Evolutionary conservation across 2,329 filamentous ascomycete genomes (phyloP).

Genomic region (Trematosphaeria pertusa): DNA sequence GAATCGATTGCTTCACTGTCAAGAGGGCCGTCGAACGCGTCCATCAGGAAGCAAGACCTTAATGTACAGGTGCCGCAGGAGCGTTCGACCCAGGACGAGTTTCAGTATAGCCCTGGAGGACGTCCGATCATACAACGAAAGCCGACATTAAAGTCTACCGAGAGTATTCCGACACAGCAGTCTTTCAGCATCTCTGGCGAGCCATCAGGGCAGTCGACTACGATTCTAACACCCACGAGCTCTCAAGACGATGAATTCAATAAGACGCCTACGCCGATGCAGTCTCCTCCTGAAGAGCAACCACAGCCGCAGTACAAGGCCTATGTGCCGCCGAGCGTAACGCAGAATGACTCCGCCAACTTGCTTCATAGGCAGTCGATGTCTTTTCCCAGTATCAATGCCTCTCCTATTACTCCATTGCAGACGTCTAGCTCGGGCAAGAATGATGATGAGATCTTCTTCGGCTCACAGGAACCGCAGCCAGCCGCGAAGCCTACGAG

Average conservation of each 20-base stretch:
- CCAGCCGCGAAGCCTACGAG: slow-evolving; percentile 17
- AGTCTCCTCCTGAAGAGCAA: slow-evolving; percentile 36
- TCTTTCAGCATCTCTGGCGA: slow-evolving; percentile 15
- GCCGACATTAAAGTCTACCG: slow-evolving; percentile 21
- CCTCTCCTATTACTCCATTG: slow-evolving; percentile 14
- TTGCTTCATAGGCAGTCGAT: slow-evolving; percentile 33
- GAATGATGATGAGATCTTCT: slow-evolving; percentile 46
- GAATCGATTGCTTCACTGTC: slow-evolving; percentile 6
- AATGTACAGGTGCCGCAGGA: slow-evolving; percentile 24
- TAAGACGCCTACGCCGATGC: slow-evolving; percentile 39
- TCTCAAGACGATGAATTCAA: slow-evolving; percentile 40
- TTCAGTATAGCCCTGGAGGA: slow-evolving; percentile 61
- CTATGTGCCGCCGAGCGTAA: slow-evolving; percentile 34
- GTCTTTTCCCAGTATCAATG: slow-evolving; percentile 23
- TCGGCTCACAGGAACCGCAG: slow-evolving; percentile 25
- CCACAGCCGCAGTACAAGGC: slow-evolving; percentile 39
- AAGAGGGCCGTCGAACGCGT: slow-evolving; percentile 12
- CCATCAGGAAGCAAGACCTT: slow-evolving; percentile 21
- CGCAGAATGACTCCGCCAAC: slow-evolving; percentile 15
- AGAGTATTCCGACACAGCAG: slow-evolving; percentile 18
- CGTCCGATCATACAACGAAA: slow-evolving; percentile 53
- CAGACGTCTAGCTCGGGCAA: slow-evolving; percentile 18
- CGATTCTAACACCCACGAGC: slow-evolving; percentile 45
- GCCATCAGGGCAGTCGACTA: slow-evolving; percentile 34
- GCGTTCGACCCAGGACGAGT: slow-evolving; percentile 25